Percentiles rank a stretch among this genome's conserved stretches.
Conservation (phyloP, 768 basidiomycete species). For the Rhizopogon sp. region DNA sequence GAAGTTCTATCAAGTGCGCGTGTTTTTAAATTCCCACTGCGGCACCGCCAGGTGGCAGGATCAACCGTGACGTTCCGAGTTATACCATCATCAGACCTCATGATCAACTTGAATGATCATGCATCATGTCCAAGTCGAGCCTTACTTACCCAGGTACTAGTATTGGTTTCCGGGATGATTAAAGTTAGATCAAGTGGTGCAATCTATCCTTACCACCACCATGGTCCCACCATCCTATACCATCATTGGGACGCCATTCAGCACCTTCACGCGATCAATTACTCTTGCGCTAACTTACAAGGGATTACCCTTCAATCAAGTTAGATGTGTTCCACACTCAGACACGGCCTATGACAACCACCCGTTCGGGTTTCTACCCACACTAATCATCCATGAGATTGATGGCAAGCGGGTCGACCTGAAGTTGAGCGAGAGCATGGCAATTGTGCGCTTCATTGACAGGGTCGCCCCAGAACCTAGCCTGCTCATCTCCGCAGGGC, state of each 20-base stretch:
- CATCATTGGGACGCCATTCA: slow-evolving; percentile 27
- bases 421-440: slow-evolving; percentile 22
- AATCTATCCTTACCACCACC: neutral
- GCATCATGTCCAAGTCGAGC: neutral
- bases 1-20: too few relatives aligned
- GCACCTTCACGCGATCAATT: slow-evolving; percentile 27
- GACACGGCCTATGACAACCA: slow-evolving; percentile 23
- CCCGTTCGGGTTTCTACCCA: slow-evolving; percentile 27
- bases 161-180: neutral
- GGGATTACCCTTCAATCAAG: slow-evolving; percentile 20
- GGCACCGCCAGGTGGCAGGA: too few relatives aligned
- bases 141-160: neutral
- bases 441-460: slow-evolving; percentile 25
- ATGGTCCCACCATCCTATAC: slow-evolving; percentile 21
- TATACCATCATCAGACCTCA: neutral
- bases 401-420: slow-evolving; percentile 16
- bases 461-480: slow-evolving; percentile 23
- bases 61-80: slow-evolving; percentile 3
- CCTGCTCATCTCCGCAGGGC: slow-evolving; percentile 15
- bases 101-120: neutral
- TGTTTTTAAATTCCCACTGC: too few relatives aligned
- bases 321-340: slow-evolving; percentile 21
- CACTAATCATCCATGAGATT: slow-evolving; percentile 24
- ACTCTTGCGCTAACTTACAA: slow-evolving; percentile 26
- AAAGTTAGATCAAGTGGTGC: neutral